Conservation (phyloP, 192 early-diverging fungal species). For the Diversispora eburnea region DNA sequence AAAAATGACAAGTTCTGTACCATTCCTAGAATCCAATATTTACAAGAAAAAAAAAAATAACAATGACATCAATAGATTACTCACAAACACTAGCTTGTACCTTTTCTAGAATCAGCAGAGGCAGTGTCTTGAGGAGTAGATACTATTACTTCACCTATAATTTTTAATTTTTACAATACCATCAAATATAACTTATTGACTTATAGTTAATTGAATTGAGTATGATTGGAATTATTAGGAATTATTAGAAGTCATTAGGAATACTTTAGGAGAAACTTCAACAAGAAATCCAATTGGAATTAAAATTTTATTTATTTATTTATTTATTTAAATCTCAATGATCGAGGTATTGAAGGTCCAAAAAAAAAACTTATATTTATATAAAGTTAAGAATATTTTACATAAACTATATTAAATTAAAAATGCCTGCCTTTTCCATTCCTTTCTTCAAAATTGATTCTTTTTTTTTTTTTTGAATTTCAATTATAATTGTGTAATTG, state of each 20-base stretch:
- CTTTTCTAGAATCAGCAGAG: constrained; percentile 72
- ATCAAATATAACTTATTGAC: constrained; percentile 67
- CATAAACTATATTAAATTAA: neutral
- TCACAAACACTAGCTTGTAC: constrained; percentile 74
- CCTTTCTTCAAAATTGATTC: constrained; percentile 69
- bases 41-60: neutral
- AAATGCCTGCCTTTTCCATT: constrained; percentile 79
- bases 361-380: constrained; percentile 70
- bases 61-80: constrained; percentile 62
- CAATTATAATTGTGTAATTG: too few species aligned
- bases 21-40: constrained; percentile 71
- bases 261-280: constrained; percentile 49
- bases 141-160: constrained; percentile 72
- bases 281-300: constrained; percentile 94
- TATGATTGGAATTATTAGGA: too few species aligned
- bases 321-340: constrained; percentile 72
- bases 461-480: too few species aligned
- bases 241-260: neutral
- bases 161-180: too few species aligned
- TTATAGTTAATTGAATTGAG: constrained; percentile 82
- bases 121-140: constrained; percentile 92
- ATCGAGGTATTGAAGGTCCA: constrained; percentile 80
- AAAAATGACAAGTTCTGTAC: constrained; percentile 87
- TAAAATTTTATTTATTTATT: neutral
- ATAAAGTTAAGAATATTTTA: constrained; percentile 30